Percentiles rank a stretch among this genome's conserved stretches.
phyloP scores from a whole-genome alignment of 2,329 filamentous ascomycete species.

The Phialophora tarda region DNA sequence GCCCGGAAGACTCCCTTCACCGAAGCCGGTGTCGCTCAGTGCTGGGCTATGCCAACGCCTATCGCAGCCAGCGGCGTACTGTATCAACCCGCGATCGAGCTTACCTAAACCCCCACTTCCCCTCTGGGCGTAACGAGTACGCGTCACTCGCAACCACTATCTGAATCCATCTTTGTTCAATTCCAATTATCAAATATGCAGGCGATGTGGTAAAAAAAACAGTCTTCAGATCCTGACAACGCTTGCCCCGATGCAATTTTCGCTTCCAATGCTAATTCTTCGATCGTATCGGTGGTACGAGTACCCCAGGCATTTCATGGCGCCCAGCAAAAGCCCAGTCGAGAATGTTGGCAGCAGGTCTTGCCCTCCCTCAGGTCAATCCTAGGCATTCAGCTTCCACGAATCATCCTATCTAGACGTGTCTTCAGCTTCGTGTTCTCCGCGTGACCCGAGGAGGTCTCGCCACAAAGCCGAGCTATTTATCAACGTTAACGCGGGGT shows the following conservation, averaged over 20 bases:
- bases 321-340: constrained; percentile 6
- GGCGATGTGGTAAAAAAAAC: not conserved
- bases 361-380: not conserved
- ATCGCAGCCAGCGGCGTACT: not conserved
- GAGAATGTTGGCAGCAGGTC: constrained; percentile 6
- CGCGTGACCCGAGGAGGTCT: not conserved
- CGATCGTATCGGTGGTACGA: not conserved
- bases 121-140: not conserved
- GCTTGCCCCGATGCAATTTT: not conserved
- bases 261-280: not conserved
- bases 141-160: not conserved
- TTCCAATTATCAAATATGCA: not conserved
- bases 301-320: not conserved
- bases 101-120: constrained; percentile 2
- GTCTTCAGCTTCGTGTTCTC: not conserved
- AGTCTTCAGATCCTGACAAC: not conserved
- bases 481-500: not conserved
- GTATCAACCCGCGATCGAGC: not conserved
- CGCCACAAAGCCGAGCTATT: not conserved
- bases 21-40: not conserved
- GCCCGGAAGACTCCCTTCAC: not conserved
- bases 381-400: not conserved
- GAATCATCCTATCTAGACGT: not conserved
- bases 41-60: not conserved
- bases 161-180: not conserved